Evolutionary conservation across 2,329 filamentous ascomycete genomes (phyloP), one percentile per base, ranked within the genome.

Genomic region (Ophiostoma australiae): DNA sequence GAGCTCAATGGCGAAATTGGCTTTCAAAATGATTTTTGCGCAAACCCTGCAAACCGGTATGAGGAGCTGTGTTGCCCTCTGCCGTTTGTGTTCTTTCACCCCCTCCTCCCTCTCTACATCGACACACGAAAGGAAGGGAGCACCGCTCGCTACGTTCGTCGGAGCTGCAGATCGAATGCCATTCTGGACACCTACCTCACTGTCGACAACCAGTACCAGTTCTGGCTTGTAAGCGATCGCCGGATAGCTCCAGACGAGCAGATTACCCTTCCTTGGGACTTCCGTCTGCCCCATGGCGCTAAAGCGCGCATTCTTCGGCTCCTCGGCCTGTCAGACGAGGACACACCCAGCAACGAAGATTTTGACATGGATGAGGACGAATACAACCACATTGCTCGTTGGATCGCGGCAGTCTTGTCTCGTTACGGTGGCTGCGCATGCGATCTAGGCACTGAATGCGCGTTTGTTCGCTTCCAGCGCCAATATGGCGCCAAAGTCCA

Each of bases 161-260:
- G 94, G 74, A 98, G 95, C 76, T 99, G 95, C 81, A 89, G 87
- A 73, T 92, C 95, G 1, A 99, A 98, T 77, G 88, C 95, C n/a
- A 86, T 87, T 41, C 84, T 98, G 76, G 94, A 95, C 78, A 96
- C 94, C 0, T 91, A 93, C 74, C 87, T 97, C 67, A 92, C 92
- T 1, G 89, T 89, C 67, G 85, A 86, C 3, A 89, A 89, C 0
- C 90, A 94, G 74, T 97, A 94, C 77, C 92, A 95, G 77, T 97
- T 98, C 79, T 97, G 94, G 87, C 90, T 97, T 74, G 88, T 97
- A 72, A 93, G 93, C 76, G 92, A 92, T 75, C 87, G 91, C 70
- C 85, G 90, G 52, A 93, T 98, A 71, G 80, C 85, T 20, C 83
- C 88, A 0, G 83, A 85, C 58, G 87, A 89, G 76, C 87, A 89